Conservation (phyloP, 257 asterid genomes). For the Salvia rosmarinus region DNA sequence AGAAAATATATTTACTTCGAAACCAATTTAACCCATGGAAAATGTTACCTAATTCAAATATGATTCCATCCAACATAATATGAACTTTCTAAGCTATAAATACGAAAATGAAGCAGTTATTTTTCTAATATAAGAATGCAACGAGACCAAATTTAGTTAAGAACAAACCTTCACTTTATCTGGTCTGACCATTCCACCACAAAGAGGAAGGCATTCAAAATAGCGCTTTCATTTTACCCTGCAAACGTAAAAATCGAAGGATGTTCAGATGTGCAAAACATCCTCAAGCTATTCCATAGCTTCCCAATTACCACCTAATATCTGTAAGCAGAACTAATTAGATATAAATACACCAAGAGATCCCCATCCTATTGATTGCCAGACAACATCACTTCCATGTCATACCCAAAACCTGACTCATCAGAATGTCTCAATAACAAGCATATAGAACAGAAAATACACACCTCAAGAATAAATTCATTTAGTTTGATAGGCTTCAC, state of each 20-base stretch:
- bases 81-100: neutral
- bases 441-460: too few relatives aligned
- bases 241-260: slow-evolving; percentile 23
- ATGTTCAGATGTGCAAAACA: neutral
- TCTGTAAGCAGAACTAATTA: neutral
- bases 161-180: slow-evolving; percentile 87
- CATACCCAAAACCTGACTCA: neutral
- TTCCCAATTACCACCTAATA: neutral
- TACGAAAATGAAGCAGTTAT: neutral
- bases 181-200: slow-evolving; percentile 90
- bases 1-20: too few relatives aligned
- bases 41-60: neutral
- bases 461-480: too few relatives aligned
- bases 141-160: neutral
- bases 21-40: neutral
- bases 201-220: slow-evolving; percentile 83
- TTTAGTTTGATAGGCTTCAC: too few relatives aligned
- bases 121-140: neutral
- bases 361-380: neutral
- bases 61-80: neutral
- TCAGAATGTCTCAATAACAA: too few relatives aligned
- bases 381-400: neutral
- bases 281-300: neutral
- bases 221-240: slow-evolving; percentile 94
- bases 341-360: neutral